These are phyloP conservation scores for Ambrosiella xylebori DNA, from an alignment of 2,329 filamentous ascomycete species.

Conservation along the genomic window DNA sequence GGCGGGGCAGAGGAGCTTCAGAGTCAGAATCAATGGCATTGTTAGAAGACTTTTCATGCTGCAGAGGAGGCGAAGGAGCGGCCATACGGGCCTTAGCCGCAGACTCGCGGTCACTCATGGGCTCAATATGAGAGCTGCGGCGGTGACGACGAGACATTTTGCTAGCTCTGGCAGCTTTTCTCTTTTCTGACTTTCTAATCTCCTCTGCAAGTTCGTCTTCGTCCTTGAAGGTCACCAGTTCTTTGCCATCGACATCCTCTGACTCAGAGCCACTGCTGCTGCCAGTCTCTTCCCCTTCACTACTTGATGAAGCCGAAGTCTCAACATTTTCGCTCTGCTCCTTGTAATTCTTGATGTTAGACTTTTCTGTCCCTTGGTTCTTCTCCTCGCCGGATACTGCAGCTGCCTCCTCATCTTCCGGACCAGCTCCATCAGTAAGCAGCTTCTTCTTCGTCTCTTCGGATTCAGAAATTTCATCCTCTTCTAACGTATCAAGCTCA, in stretches of 20 bases:
- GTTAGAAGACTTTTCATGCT: not conserved
- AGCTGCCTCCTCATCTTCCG: not conserved
- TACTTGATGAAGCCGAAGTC: no score
- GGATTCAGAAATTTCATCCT: not conserved
- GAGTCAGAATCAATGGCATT: conserved; percentile 3
- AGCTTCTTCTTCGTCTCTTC: not conserved
- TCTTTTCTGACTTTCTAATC: not conserved
- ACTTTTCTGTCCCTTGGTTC: not conserved
- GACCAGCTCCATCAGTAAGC: not conserved
- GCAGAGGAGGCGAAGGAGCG: conserved; percentile 7
- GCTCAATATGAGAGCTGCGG: not conserved
- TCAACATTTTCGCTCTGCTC: no score
- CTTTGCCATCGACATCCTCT: not conserved
- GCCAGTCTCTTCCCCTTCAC: no score
- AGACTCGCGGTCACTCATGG: not conserved
- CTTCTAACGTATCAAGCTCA: not conserved
- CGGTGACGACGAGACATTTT: conserved; percentile 1
- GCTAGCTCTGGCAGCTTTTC: not conserved
- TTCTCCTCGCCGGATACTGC: not conserved
- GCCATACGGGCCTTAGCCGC: not conserved
- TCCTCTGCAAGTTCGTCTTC: not conserved
- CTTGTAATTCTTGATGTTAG: no score
- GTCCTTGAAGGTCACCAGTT: not conserved
- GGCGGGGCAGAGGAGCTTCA: not conserved
- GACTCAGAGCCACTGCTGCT: no score